Evolutionary conservation across 2,329 filamentous ascomycete genomes (phyloP).

Genomic region (Penicillium hordei): DNA sequence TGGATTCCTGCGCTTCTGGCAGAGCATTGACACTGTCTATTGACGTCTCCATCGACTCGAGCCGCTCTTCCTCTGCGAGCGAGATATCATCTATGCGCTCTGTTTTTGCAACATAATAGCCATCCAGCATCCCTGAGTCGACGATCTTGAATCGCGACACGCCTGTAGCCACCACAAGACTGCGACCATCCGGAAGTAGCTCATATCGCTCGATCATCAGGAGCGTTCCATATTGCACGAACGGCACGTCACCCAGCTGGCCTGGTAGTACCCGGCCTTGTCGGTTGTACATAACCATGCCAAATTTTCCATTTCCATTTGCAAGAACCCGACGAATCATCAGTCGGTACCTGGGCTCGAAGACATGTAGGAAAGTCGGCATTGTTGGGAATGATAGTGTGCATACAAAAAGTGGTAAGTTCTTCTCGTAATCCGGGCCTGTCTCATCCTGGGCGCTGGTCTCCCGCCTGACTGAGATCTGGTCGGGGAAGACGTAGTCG

Average conservation of each 20-base stretch:
- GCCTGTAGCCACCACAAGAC: conserved; percentile 75
- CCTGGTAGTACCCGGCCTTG: conserved; percentile 52
- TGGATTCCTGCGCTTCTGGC: conserved; percentile 20
- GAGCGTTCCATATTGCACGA: conserved; percentile 74
- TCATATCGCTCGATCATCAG: conserved; percentile 73
- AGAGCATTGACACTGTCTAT: conserved; percentile 12
- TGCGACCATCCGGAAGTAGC: conserved; percentile 74
- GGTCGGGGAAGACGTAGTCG: conserved; percentile 66
- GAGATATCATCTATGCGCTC: conserved; percentile 80
- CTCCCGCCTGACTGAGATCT: conserved; percentile 58
- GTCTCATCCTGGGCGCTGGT: conserved; percentile 59
- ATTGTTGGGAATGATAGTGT: conserved; percentile 78
- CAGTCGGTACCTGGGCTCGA: conserved; percentile 86
- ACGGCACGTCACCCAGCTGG: conserved; percentile 55
- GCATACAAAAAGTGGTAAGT: conserved; percentile 75
- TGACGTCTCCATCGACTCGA: conserved; percentile 68
- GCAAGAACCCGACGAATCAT: conserved; percentile 81
- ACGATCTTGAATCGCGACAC: conserved; percentile 73
- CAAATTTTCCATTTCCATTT: conserved; percentile 69
- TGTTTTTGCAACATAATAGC: conserved; percentile 73
- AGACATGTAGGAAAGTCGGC: conserved; percentile 86
- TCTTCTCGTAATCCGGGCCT: conserved; percentile 55
- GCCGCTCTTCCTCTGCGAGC: conserved; percentile 72
- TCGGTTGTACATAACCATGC: conserved; percentile 75
- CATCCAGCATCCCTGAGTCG: conserved; percentile 64